Evolutionary conservation across 164 flowering plant species (phyloP), one percentile per base, ranked within the genome.

Genomic region (Aristolochia fimbriata): DNA sequence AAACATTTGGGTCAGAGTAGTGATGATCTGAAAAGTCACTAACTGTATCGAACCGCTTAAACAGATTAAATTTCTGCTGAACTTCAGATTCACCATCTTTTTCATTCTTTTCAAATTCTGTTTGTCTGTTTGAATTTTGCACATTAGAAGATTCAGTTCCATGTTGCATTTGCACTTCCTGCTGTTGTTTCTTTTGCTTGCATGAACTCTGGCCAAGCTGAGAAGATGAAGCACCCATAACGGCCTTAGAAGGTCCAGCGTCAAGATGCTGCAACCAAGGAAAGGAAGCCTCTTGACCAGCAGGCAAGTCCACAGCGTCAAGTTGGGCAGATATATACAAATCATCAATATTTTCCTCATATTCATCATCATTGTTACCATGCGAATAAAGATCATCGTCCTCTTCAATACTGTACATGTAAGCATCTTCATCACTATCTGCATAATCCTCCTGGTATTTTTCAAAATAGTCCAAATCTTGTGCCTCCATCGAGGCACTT

Each of bases 1-100:
- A 45, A 25, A 23, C 17, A 16, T 60, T 33, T 33, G 46, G 13
- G 30, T 30, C 24, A 27, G 62, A n/a, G 56, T 71, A 87, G 60
- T 78, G 73, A 74, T 91, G 93, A 62, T 86, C 97, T 3, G 93
- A 83, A 76, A 47, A 65, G 69, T 83, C 89, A 59, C 74, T 69
- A 60, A 86, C 85, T 17, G 73, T 78, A 68, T 81, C 97, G 71
- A 90, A 87, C 55, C 64, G 71, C 62, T 83, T 83, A 60, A 90
- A 85, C 46, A n/a, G 41, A 52, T 62, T 56, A 48, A 73, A 71
- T 46, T 78, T 83, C 63, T 65, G 68, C 65, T 75, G 15, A 55
- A 72, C 51, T 54, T 79, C 81, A 63, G 69, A 81, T 57, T 56
- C 65, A 54, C 59, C 65, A 48, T 11, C 54, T 56, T 61, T 66